Evolutionary conservation across 2,329 filamentous ascomycete species (phyloP).

Genomic region (Phaeophleospora eucalypticola): DNA sequence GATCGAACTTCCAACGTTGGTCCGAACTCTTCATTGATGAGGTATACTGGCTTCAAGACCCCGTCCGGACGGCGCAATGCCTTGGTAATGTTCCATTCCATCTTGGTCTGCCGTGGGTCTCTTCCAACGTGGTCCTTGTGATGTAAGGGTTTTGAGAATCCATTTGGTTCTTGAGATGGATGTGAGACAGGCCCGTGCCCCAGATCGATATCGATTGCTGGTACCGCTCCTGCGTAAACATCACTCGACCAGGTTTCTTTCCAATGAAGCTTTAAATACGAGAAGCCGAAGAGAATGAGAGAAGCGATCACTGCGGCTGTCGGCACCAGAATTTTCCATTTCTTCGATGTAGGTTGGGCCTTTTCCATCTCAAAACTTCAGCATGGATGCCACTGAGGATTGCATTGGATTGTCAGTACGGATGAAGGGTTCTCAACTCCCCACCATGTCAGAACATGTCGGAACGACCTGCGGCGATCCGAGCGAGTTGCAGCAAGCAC

Average conservation of each 20-base stretch:
- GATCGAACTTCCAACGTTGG: slow-evolving; percentile 46
- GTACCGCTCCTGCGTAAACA: slow-evolving; percentile 1
- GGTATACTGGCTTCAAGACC: slow-evolving; percentile 45
- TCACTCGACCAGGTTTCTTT: neutral
- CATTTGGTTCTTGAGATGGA: slow-evolving; percentile 2
- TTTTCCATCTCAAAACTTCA: slow-evolving; percentile 5
- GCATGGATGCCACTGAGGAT: too few species aligned
- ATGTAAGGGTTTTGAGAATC: slow-evolving; percentile 10
- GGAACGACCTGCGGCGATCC: slow-evolving; percentile 7
- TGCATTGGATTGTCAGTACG: too few species aligned
- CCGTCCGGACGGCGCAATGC: slow-evolving; percentile 37
- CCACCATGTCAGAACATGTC: neutral
- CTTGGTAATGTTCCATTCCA: slow-evolving; percentile 15
- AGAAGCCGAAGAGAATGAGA: neutral
- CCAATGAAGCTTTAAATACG: slow-evolving; percentile 1
- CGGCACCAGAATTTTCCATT: slow-evolving; percentile 1
- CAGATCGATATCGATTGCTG: slow-evolving; percentile 3
- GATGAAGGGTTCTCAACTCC: too few species aligned
- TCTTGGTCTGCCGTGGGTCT: slow-evolving; percentile 8
- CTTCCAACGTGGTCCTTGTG: slow-evolving; percentile 13
- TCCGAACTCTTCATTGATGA: slow-evolving; percentile 50
- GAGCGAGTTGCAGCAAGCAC: neutral
- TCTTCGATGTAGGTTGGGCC: neutral
- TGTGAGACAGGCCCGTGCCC: slow-evolving; percentile 4
- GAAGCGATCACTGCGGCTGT: slow-evolving; percentile 1